Conservation (phyloP, 441 rosid species). For the Gossypium lobatum region DNA sequence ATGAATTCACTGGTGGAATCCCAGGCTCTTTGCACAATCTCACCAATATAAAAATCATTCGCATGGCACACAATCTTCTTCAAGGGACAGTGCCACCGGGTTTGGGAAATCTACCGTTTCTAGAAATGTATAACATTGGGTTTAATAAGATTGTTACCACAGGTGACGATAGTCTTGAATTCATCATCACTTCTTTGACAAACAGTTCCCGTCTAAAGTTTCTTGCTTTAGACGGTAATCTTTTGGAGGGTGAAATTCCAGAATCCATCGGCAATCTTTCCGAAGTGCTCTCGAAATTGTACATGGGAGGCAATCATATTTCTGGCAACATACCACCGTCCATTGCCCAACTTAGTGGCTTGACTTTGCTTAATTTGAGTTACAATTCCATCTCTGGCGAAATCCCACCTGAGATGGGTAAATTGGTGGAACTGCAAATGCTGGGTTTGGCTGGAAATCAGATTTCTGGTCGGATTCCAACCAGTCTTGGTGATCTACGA, state of each 20-base stretch:
- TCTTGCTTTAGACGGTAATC: constrained; percentile 42
- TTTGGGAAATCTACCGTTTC: constrained; percentile 32
- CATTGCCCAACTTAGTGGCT: constrained; percentile 26
- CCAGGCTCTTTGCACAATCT: constrained; percentile 47
- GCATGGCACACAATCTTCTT: constrained; percentile 31
- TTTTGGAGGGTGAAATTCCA: constrained; percentile 35
- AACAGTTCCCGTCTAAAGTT: constrained; percentile 32
- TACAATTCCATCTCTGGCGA: constrained; percentile 31
- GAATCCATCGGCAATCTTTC: constrained; percentile 40
- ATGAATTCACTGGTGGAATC: constrained; percentile 40
- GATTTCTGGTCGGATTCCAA: constrained; percentile 33
- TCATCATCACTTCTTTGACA: constrained; percentile 30
- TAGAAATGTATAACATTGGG: constrained; percentile 39
- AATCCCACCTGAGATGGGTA: constrained; percentile 38
- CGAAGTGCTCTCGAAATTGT: constrained; percentile 22
- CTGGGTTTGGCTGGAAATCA: constrained; percentile 35
- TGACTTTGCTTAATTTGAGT: constrained; percentile 39
- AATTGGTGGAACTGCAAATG: constrained; percentile 27
- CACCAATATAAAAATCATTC: constrained; percentile 37
- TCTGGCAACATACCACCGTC: constrained; percentile 24
- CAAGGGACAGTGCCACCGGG: constrained; percentile 43
- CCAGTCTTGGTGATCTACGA: constrained; percentile 30
- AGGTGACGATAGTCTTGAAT: constrained; percentile 24
- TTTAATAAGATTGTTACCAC: constrained; percentile 28
- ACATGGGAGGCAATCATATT: constrained; percentile 36